Conservation (phyloP, 768 basidiomycete genomes). For the Mycena polygramma region DNA sequence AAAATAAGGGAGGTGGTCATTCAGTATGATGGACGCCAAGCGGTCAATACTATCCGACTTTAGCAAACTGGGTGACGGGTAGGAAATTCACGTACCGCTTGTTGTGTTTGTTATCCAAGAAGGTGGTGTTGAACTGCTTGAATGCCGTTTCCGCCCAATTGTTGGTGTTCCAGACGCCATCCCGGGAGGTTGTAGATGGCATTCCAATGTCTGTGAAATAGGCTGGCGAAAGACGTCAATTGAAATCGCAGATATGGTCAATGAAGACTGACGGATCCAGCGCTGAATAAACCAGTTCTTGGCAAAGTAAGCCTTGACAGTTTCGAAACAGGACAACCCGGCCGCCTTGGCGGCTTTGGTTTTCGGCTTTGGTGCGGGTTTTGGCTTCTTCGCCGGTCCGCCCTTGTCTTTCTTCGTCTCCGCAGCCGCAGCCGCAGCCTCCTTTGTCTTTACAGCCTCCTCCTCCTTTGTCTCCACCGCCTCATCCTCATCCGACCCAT, state of each 20-base stretch:
- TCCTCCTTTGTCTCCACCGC: too few relatives aligned
- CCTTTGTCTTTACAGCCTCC: too few relatives aligned
- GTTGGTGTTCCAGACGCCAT: constrained; percentile 27
- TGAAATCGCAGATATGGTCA: too few relatives aligned
- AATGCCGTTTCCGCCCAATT: constrained; percentile 21
- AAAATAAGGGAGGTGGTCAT: constrained; percentile 15
- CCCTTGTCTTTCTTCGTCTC: too few relatives aligned
- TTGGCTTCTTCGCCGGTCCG: too few relatives aligned
- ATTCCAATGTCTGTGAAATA: constrained; percentile 28
- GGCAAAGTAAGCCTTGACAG: constrained; percentile 14
- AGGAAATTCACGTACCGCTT: constrained; percentile 3
- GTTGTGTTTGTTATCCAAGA: constrained; percentile 23
- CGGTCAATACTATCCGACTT: constrained; percentile 7
- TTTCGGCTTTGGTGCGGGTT: not conserved
- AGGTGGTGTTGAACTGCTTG: constrained; percentile 20
- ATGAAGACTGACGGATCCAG: constrained; percentile 15
- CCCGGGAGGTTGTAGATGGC: not conserved
- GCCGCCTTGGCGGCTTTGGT: not conserved
- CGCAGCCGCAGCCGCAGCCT: too few relatives aligned
- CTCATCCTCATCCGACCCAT: not conserved
- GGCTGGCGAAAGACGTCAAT: not conserved
- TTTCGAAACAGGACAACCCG: not conserved
- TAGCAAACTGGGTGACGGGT: too few relatives aligned
- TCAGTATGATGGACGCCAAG: constrained; percentile 7
- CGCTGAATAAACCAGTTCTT: constrained; percentile 20